These are phyloP conservation scores for Sarocladium oryzae DNA, from an alignment of 2,329 filamentous ascomycete species.

Conservation along the genomic window DNA sequence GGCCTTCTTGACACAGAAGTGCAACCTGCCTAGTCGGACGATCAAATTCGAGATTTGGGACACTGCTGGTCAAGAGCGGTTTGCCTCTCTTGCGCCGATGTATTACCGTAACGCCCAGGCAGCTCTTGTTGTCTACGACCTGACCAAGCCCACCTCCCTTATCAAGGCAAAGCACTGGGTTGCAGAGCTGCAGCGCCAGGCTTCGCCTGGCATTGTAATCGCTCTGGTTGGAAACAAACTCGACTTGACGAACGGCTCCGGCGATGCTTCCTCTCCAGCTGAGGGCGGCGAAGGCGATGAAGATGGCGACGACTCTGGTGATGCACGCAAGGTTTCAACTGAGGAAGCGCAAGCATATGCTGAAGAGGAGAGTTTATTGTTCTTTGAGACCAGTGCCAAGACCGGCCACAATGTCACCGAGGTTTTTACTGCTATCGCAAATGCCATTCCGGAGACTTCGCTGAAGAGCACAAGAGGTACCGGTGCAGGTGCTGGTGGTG, in stretches of 20 bases:
- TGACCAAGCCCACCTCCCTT: slow-evolving; percentile 92
- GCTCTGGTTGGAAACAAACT: slow-evolving; percentile 95
- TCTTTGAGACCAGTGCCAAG: slow-evolving; percentile 98
- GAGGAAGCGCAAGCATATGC: slow-evolving; percentile 89
- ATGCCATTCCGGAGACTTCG: slow-evolving; percentile 94
- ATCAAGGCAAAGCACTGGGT: slow-evolving; percentile 99
- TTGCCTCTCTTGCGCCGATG: slow-evolving; percentile 94
- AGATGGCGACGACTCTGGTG: slow-evolving; percentile 57
- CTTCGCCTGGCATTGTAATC: slow-evolving; percentile 93
- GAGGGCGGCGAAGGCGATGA: slow-evolving; percentile 45
- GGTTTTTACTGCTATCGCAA: slow-evolving; percentile 96
- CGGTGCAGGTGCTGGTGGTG: slow-evolving; percentile 40
- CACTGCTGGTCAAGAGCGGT: slow-evolving; percentile 95
- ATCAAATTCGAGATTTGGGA: slow-evolving; percentile 98
- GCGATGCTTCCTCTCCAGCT: slow-evolving; percentile 27
- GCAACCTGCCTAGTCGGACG: slow-evolving; percentile 85
- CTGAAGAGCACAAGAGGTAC: slow-evolving; percentile 79
- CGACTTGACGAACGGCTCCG: slow-evolving; percentile 67
- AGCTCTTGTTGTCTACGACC: slow-evolving; percentile 95
- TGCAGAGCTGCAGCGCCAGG: slow-evolving; percentile 92
- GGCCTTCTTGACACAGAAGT: slow-evolving; percentile 98
- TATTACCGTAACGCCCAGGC: slow-evolving; percentile 99
- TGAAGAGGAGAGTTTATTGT: slow-evolving; percentile 87
- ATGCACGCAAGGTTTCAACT: slow-evolving; percentile 83
- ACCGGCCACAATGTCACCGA: slow-evolving; percentile 90